A percentile compares a stretch with the other conserved stretches of the same genome.
Evolutionary conservation across 805 yeast genomes (phyloP).

Genomic region (Candida piceae): DNA sequence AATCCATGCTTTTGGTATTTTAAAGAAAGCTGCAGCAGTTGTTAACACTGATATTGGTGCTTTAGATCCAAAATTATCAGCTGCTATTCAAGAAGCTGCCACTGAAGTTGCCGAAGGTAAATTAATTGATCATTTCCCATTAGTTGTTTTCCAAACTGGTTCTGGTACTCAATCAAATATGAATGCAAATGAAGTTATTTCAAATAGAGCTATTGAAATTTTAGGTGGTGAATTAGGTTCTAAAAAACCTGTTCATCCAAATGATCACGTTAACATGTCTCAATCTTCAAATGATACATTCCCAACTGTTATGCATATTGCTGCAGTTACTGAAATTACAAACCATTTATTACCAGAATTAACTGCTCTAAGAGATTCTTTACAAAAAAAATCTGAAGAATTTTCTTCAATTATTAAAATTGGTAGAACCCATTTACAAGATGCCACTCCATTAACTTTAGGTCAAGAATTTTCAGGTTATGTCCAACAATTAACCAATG

Average conservation of each 20-base stretch:
- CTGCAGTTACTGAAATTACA: conserved; percentile 88
- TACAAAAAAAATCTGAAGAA: conserved; percentile 73
- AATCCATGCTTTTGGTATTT: conserved; percentile 84
- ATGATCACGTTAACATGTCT: conserved; percentile 97
- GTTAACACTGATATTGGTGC: conserved; percentile 80
- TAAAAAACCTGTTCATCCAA: conserved; percentile 94
- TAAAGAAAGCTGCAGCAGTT: conserved; percentile 91
- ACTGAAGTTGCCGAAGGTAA: conserved; percentile 92
- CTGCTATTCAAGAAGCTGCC: conserved; percentile 89
- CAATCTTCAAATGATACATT: conserved; percentile 99
- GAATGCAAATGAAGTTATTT: conserved; percentile 98
- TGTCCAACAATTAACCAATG: conserved; percentile 87
- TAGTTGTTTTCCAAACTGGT: conserved; percentile 98
- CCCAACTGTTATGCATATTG: conserved; percentile 99
- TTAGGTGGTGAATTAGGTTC: conserved; percentile 91
- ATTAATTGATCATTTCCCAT: conserved; percentile 89
- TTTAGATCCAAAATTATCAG: conserved; percentile 77
- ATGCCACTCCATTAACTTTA: conserved; percentile 93
- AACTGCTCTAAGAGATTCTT: conserved; percentile 68
- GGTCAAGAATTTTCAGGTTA: conserved; percentile 99
- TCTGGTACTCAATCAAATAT: conserved; percentile 98
- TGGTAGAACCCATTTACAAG: conserved; percentile 97
- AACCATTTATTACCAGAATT: conserved; percentile 75
- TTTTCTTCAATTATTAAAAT: conserved; percentile 86
- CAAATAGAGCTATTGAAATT: conserved; percentile 95